Evolutionary conservation across 2,329 filamentous ascomycete genomes (phyloP), one percentile per base, ranked within the genome.

Genomic region (Knufia fluminis): DNA sequence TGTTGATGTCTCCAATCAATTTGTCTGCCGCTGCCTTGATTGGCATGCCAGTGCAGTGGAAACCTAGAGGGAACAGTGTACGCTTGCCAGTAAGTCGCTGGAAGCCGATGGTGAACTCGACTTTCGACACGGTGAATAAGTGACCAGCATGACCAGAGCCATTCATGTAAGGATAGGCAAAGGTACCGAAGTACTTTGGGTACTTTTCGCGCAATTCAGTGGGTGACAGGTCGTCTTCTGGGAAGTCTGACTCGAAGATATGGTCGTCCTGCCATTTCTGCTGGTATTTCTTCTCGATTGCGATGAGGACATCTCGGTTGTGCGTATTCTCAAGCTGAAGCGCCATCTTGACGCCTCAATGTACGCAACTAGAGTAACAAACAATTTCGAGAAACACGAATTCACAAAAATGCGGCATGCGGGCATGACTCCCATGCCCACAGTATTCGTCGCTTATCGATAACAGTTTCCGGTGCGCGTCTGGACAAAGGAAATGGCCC

Each of bases 21-120:
- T 97, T 97, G 74, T 98, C 91, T 48, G 92, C 89, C 62, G 87
- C 94, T 4, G 92, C 90, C 71, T 96, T 96, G 74, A 98, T 98
- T 40, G 90, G 89, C 84, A 98, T 94, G 60, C 92, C 92, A 0
- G 91, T 97, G 71, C 85, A 88, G 74, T 98, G 92, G 73, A 89
- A 98, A 26, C 91, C 92, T 63, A 92, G 83, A 50, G 92, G 92
- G 66, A 92, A 96, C 47, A 97, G 74, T 50, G 83, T 77, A 47
- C 84, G 78, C 74, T 91, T 91, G 62, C 92, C 92, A 66, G 89
- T 80, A 87, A 97, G 94, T 49, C 91, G 78, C 41, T 85, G 83
- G 64, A 88, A 90, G 38, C 91, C 88, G 20, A 85, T 80, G 51
- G 82, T 83, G 67, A 97, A 98, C 70, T 98, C 92, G 60, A 95